Percentiles rank a stretch among this genome's conserved stretches.
Conservation (phyloP, 2,329 filamentous ascomycete species). For the Apiospora hydei region DNA sequence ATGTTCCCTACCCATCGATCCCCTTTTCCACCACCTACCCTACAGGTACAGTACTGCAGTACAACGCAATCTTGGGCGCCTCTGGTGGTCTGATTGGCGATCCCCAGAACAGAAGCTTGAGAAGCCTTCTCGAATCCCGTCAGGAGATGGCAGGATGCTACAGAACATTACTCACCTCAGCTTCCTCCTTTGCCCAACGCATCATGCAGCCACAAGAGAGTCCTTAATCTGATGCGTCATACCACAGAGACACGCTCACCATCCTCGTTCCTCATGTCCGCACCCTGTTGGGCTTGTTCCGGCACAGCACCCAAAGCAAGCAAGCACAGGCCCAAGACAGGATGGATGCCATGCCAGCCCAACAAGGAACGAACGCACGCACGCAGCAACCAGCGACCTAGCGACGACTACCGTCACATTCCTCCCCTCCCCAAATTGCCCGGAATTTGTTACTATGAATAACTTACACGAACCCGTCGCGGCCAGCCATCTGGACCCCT, state of each 20-base stretch:
- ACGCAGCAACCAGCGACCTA: conserved; percentile 6
- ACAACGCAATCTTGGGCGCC: not conserved
- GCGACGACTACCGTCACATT: not conserved
- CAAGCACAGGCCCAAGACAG: not conserved
- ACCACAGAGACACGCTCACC: not conserved
- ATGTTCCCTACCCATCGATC: not conserved
- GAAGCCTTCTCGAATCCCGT: conserved; percentile 15
- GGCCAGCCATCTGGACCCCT: conserved; percentile 12
- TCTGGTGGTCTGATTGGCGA: not conserved
- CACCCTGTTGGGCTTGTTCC: not conserved
- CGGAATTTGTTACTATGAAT: conserved; percentile 21
- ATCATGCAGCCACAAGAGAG: not conserved
- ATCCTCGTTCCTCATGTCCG: not conserved
- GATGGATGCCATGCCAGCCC: not conserved
- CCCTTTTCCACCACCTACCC: not conserved
- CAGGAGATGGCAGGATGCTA: conserved; percentile 2
- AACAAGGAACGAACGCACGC: not conserved
- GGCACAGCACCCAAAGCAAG: not conserved
- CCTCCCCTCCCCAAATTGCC: not conserved
- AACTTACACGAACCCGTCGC: conserved; percentile 7
- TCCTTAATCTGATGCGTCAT: conserved; percentile 20
- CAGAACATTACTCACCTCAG: conserved; percentile 7
- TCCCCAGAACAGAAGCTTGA: not conserved
- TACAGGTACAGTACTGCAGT: not conserved
- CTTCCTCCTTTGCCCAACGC: conserved; percentile 10